Base-by-base conservation (phyloP, 2,329 filamentous ascomycete species). In the Cercospora sojina region DNA sequence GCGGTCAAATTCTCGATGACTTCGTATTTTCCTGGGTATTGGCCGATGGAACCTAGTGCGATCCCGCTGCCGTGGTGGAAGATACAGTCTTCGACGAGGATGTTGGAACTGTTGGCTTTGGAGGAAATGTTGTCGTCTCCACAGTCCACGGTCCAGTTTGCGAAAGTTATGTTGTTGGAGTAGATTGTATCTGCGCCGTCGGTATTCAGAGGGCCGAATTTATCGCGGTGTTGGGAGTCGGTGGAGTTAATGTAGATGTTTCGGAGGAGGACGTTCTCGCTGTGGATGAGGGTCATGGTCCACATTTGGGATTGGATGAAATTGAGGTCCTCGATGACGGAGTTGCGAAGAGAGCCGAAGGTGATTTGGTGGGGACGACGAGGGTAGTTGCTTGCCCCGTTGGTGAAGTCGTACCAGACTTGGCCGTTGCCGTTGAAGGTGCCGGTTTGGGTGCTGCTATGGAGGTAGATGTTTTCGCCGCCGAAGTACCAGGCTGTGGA, bases 221-320 rank as follows among this genome's bases (percentile, higher is more conserved):
- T 66, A 35, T 62, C n/a, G 64, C 66, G 29, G 20, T 58, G 25
- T 41, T 71, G 65, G 25, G 72, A 74, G 27, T 74, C 77, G n/a
- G 80, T 82, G 72, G 81, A 86, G 75, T 86, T 86, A 63, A 86
- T 80, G 67, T 82, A 80, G 35, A 87, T 85, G 66, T 84, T 79
- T 59, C 83, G 78, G 6, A 87, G 77, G 0, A 83, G 74, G 1
- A 84, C 75, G 58, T 83, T 75, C 6, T 80, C 67, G 3, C 82
- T 83, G 72, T 83, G 76, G 9, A 83, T 83, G 31, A 86, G 80
- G 1, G 83, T 83, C 80, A 87, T 83, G 4, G 74, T 75, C 73
- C 86, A 88, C 86, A 88, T 88, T 76, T 88, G 86, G 67, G 82
- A 85, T 67, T 85, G 82, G 7, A 88, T 75, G 68, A 86, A 87